These are phyloP conservation scores for Candida glucosophila DNA, from an alignment of 1,139 yeast species.

Conservation along the genomic window DNA sequence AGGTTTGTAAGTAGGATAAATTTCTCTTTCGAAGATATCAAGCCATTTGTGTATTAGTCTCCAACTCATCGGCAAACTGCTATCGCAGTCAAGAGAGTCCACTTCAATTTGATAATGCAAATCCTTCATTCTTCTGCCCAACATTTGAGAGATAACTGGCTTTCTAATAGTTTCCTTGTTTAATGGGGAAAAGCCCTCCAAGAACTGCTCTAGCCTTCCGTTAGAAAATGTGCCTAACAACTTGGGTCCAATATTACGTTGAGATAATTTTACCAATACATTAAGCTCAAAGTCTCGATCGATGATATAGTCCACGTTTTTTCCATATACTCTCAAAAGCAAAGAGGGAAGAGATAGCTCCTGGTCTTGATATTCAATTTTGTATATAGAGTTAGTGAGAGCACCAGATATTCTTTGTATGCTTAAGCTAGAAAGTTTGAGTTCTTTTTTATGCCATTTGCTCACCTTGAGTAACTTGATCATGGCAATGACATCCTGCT, in stretches of 20 bases:
- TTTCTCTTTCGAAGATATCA: constrained; percentile 38
- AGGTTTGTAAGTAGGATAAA: constrained; percentile 18
- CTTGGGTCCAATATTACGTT: constrained; percentile 79
- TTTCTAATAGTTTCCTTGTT: constrained; percentile 66
- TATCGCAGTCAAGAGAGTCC: constrained; percentile 38
- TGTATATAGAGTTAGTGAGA: constrained; percentile 81
- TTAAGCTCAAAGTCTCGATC: constrained; percentile 78
- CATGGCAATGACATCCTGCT: constrained; percentile 67
- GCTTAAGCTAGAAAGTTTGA: constrained; percentile 38
- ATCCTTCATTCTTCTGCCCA: constrained; percentile 95
- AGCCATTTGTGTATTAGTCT: constrained; percentile 66
- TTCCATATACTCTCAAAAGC: constrained; percentile 81
- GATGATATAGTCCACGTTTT: constrained; percentile 76
- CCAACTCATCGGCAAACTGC: constrained; percentile 60
- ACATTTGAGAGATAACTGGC: constrained; percentile 69
- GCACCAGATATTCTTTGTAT: constrained; percentile 77
- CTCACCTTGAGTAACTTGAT: constrained; percentile 58
- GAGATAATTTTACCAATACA: constrained; percentile 63
- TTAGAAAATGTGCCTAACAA: constrained; percentile 81
- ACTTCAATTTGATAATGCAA: constrained; percentile 76
- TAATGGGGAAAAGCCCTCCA: constrained; percentile 72
- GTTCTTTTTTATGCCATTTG: constrained; percentile 59
- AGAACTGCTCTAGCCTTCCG: constrained; percentile 87
- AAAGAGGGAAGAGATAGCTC: constrained; percentile 32
- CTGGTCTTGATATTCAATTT: constrained; percentile 38